Percentiles rank a stretch among this genome's conserved stretches.
Conservation (phyloP, 768 basidiomycete genomes). For the Solioccasus polychromus region DNA sequence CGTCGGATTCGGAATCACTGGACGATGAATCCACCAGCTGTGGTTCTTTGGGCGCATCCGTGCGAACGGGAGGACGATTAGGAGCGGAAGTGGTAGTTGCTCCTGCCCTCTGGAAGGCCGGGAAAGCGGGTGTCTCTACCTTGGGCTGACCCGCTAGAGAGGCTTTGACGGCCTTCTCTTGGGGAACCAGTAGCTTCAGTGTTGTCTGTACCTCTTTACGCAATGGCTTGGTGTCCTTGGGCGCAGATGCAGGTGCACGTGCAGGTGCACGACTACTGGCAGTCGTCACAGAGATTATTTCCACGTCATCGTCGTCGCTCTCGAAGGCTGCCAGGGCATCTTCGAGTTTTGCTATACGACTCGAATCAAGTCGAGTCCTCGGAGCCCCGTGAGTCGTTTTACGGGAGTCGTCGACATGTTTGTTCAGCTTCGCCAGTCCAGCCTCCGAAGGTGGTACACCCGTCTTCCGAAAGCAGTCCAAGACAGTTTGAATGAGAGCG, state of each 20-base stretch:
- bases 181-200: constrained; percentile 12
- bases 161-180: constrained; percentile 15
- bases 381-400: constrained; percentile 42
- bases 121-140: constrained; percentile 37
- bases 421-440: constrained; percentile 64
- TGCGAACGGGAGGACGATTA: constrained; percentile 28
- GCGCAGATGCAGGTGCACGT: constrained; percentile 9
- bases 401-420: constrained; percentile 58
- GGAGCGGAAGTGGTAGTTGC: constrained; percentile 29
- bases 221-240: constrained; percentile 11
- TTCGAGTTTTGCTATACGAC: constrained; percentile 63
- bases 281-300: constrained; percentile 45
- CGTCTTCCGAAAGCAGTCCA: constrained; percentile 72
- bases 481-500: constrained; percentile 72
- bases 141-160: constrained; percentile 28
- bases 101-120: constrained; percentile 42
- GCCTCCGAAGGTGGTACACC: constrained; percentile 51
- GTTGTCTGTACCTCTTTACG: constrained; percentile 22
- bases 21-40: constrained; percentile 33
- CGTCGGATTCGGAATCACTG: constrained; percentile 46
- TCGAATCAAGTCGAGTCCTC: constrained; percentile 51
- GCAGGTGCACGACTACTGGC: constrained; percentile 11
- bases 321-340: constrained; percentile 64
- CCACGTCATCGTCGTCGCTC: constrained; percentile 58
- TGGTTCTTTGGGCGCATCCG: constrained; percentile 6